phyloP scores from a whole-genome alignment of 495 filamentous ascomycete genomes.

The Beverwykella pulmonaria region DNA sequence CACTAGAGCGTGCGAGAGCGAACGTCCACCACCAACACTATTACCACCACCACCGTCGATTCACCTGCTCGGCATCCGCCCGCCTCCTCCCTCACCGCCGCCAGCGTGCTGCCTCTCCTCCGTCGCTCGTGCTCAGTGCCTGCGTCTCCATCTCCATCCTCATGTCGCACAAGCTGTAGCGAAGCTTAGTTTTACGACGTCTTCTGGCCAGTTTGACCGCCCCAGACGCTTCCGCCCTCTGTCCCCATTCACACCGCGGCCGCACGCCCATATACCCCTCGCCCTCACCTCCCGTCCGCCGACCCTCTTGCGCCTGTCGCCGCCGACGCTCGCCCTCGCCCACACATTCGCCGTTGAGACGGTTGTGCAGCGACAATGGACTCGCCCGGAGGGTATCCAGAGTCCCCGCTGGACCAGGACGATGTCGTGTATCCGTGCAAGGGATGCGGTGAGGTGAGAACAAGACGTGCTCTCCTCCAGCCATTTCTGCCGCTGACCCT shows the following conservation, averaged over 20 bases:
- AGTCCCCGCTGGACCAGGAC: slow-evolving; percentile 83
- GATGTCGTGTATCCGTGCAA: slow-evolving; percentile 91
- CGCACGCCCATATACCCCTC: background rate
- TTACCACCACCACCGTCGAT: background rate
- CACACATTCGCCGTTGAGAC: background rate
- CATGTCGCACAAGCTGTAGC: slow-evolving; percentile 21
- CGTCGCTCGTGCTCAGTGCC: background rate
- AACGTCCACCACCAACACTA: background rate
- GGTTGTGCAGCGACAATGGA: slow-evolving; percentile 50
- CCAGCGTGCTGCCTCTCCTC: background rate
- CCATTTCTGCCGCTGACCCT: slow-evolving; percentile 36
- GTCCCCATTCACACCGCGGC: background rate
- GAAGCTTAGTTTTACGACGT: slow-evolving; percentile 2
- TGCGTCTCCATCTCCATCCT: background rate
- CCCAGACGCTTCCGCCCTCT: background rate
- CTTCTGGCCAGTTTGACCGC: background rate
- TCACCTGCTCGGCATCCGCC: background rate
- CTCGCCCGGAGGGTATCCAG: slow-evolving; percentile 67
- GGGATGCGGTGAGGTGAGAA: slow-evolving; percentile 88
- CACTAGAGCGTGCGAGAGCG: background rate
- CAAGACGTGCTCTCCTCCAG: slow-evolving; percentile 9
- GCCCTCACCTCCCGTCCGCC: background rate
- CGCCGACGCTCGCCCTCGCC: background rate
- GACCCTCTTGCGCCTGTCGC: background rate
- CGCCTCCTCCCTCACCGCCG: background rate